Base-by-base conservation (phyloP, 176 grass and related monocot species). In the Aegilops speltoides region DNA sequence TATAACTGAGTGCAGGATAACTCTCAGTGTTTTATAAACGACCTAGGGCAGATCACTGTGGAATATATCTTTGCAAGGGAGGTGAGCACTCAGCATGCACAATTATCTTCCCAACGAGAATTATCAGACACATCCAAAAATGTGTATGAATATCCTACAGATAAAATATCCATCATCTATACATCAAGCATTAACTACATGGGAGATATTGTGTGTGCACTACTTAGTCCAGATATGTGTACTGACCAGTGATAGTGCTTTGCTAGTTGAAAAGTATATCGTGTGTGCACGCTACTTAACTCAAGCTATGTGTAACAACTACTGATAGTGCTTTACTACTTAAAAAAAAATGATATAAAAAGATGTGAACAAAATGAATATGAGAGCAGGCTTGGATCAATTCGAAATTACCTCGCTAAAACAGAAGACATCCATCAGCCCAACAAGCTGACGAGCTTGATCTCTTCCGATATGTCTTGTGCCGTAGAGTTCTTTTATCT, bases 351-450 rank as follows among this genome's bases (percentile, higher is more conserved):
- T 5, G 1, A 59, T 36, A 65, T 59, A 26, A 79, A 89, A 84
- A 74, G 11, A 80, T 79, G 56, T 29, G 23, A 38, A 33, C 24
- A 67, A n/a, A 85, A 32, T 57, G 31, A 25, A 67, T 46, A 77
- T 24, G 22, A 43, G 68, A 13, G 29, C 61, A 73, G 54, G 14
- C 19, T 84, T 24, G 3, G n/a, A 83, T 83, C 41, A 88, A 84
- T 77, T 73, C 32, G 88, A 78, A 52, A 73, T 34, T 91, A 98
- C 97, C 97, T 98, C 94, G 20, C 97, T 99, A 76, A 96, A 99
- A 89, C 97, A 99, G 89, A 99, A 99, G 67, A 99, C 93, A 82
- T 99, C 97, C 97, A 99, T 99, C 66, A 99, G 72, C 48, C 93
- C 94, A 96, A 96, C 97, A 88, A 99, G 94, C 41, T 88, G 82